Percentiles rank a stretch among this genome's conserved stretches.
Conservation (phyloP, 441 rosid species). For the Croton setiger region DNA sequence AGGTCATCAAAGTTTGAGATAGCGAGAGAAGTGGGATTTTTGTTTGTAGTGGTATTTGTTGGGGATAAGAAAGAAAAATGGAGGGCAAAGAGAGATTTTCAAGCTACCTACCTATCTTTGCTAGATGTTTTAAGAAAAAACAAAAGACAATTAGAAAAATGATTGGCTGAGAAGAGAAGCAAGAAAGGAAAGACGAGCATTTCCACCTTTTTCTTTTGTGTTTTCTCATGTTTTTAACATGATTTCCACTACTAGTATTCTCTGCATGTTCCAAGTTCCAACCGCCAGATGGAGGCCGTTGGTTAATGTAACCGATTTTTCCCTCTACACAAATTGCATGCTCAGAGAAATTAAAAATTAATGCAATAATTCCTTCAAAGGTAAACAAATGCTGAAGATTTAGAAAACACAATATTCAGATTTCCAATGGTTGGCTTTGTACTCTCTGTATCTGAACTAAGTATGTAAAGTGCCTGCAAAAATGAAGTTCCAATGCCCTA, state of each 20-base stretch:
- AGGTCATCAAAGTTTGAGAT: neutral
- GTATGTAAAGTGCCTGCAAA: no score
- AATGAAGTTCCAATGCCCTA: no score
- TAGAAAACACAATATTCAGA: no score
- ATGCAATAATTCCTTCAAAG: neutral
- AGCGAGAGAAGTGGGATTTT: neutral
- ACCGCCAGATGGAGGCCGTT: slow-evolving; percentile 12
- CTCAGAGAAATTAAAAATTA: neutral
- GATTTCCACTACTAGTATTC: no score
- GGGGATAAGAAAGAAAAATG: neutral
- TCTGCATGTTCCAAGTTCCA: neutral
- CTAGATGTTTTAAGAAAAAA: neutral
- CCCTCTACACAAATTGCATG: neutral
- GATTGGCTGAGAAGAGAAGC: neutral
- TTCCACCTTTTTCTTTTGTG: neutral
- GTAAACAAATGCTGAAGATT: no score
- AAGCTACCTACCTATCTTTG: neutral
- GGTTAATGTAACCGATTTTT: neutral
- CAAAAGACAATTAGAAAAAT: no score
- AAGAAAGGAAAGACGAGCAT: neutral
- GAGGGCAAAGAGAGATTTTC: slow-evolving; percentile 8
- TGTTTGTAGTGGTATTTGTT: neutral
- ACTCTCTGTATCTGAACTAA: no score
- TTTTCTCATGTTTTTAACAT: neutral
- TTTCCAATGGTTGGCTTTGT: no score